Evolutionary conservation across 345 rosid genomes (phyloP).

Genomic region (Citrus trifoliata): DNA sequence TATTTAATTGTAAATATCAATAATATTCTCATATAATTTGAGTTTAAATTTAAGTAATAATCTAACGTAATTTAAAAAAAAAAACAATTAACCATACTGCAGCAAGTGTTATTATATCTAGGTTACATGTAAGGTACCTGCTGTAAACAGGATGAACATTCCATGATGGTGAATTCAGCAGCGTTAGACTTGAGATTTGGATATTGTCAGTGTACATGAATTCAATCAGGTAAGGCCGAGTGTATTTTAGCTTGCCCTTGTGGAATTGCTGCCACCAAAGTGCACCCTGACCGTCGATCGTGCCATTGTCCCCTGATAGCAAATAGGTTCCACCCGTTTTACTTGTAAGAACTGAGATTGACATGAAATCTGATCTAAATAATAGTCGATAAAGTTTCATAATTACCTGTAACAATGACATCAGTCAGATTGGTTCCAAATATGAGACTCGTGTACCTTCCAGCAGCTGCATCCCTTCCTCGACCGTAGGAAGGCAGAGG

Average conservation of each 20-base stretch:
- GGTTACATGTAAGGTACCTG: conserved; percentile 38
- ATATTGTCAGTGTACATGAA: conserved; percentile 60
- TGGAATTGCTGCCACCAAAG: conserved; percentile 92
- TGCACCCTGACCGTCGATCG: conserved; percentile 89
- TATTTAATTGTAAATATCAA: too few species aligned
- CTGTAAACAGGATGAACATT: conserved; percentile 90
- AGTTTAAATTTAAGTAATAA: too few species aligned
- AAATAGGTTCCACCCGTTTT: background rate
- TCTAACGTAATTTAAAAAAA: rapidly evolving
- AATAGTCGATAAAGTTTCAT: too few species aligned
- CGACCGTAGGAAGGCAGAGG: conserved; percentile 91
- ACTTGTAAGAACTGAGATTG: background rate
- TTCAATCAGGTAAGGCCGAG: conserved; percentile 86
- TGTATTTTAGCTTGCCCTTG: conserved; percentile 70
- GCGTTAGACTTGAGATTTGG: conserved; percentile 82
- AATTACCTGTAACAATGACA: conserved; percentile 70
- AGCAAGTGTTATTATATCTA: background rate
- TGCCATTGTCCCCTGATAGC: conserved; percentile 66
- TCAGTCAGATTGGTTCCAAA: conserved; percentile 91
- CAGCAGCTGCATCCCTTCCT: conserved; percentile 88
- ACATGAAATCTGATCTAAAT: background rate
- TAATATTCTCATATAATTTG: too few species aligned
- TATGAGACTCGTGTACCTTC: conserved; percentile 76
- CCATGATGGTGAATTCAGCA: conserved; percentile 89
- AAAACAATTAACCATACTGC: too few species aligned